Evolutionary conservation across 768 basidiomycete species (phyloP).

Genomic region (Exsudoporus frostii): DNA sequence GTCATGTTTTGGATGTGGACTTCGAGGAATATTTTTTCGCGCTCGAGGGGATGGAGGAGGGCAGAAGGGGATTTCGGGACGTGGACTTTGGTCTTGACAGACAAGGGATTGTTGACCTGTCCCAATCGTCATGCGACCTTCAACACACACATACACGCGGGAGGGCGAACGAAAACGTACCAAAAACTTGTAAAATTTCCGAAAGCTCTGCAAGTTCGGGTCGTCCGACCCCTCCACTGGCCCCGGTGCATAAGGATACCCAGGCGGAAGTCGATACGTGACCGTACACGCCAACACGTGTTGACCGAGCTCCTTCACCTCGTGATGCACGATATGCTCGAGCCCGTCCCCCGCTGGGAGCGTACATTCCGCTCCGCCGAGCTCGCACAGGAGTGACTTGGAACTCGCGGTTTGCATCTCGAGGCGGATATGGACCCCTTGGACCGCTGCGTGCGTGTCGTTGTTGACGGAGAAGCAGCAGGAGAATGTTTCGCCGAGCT

Average conservation of each 20-base stretch:
- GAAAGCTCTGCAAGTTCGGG: conserved; percentile 62
- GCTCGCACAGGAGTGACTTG: conserved; percentile 61
- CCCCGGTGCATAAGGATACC: conserved; percentile 48
- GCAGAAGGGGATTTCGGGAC: conserved; percentile 70
- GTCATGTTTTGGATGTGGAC: conserved; percentile 90
- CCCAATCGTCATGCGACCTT: not conserved
- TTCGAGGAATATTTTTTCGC: conserved; percentile 87
- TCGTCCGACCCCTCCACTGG: conserved; percentile 51
- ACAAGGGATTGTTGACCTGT: conserved; percentile 90
- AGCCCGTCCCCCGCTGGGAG: conserved; percentile 58
- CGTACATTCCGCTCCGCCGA: conserved; percentile 49
- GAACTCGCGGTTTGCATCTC: conserved; percentile 83
- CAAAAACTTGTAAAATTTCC: conserved; percentile 89
- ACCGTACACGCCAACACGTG: conserved; percentile 87
- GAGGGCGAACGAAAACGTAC: conserved; percentile 43
- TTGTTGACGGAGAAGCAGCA: conserved; percentile 83
- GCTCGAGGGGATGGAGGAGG: conserved; percentile 55
- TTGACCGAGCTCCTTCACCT: conserved; percentile 92
- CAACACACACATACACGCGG: not conserved
- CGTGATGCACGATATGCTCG: conserved; percentile 71
- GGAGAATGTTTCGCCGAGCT: conserved; percentile 86
- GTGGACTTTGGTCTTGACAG: conserved; percentile 94
- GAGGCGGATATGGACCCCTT: conserved; percentile 62
- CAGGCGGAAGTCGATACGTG: conserved; percentile 70
- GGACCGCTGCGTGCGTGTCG: conserved; percentile 60